Evolutionary conservation across 805 yeast species (phyloP).

Genomic region (Candida suzukii): DNA sequence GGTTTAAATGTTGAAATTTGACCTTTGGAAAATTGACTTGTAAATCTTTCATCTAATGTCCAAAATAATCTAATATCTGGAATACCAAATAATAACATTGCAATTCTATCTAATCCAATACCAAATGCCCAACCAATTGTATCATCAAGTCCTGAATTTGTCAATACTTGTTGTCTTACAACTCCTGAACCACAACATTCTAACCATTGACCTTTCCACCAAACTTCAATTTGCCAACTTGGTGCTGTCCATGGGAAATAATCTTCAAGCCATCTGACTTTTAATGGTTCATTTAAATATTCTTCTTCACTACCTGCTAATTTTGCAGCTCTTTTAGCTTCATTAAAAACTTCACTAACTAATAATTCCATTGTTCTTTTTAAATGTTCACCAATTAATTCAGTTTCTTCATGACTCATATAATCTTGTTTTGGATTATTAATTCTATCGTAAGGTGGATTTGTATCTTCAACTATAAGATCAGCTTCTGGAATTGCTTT

Average conservation of each 20-base stretch:
- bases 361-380: constrained; percentile 80
- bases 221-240: constrained; percentile 96
- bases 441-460: constrained; percentile 41
- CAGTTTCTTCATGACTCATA: constrained; percentile 65
- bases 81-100: constrained; percentile 90
- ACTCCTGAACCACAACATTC: constrained; percentile 97
- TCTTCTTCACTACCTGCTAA: constrained; percentile 54
- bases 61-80: constrained; percentile 94
- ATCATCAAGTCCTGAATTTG: constrained; percentile 60
- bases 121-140: constrained; percentile 97
- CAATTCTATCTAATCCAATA: constrained; percentile 87
- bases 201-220: constrained; percentile 98
- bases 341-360: constrained; percentile 75
- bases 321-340: constrained; percentile 56
- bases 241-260: constrained; percentile 99
- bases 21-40: constrained; percentile 60
- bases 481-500: constrained; percentile 58
- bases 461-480: constrained; percentile 72
- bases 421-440: constrained; percentile 75
- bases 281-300: constrained; percentile 66
- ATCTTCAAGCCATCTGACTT: constrained; percentile 90
- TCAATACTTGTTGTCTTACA: constrained; percentile 69
- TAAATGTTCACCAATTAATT: constrained; percentile 66
- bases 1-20: constrained; percentile 70
- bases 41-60: constrained; percentile 76